Evolutionary conservation across 78 protist species (phyloP).

Genomic region (Dictyostelium purpureum): DNA sequence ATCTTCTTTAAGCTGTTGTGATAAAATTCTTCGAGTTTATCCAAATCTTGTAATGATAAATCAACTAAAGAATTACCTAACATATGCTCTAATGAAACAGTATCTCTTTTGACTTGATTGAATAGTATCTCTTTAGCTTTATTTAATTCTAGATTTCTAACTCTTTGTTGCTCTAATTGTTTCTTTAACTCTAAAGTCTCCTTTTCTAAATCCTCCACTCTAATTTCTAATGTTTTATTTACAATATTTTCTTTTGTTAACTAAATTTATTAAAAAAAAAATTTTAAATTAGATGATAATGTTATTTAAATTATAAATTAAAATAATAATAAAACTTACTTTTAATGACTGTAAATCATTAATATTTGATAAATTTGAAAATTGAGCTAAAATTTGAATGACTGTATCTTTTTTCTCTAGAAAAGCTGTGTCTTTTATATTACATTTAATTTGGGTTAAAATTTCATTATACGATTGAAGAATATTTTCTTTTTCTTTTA

Average conservation of each 20-base stretch:
- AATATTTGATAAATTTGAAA: neutral
- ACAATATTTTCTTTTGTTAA: conserved; percentile 2
- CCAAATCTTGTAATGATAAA: conserved; percentile 3
- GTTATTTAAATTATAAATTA: too few relatives aligned
- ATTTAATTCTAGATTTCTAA: neutral
- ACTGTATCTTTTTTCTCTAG: neutral
- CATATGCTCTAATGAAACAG: conserved; percentile 1
- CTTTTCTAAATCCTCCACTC: neutral
- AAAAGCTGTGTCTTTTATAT: neutral
- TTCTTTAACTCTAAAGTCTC: neutral
- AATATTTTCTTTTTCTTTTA: conserved; percentile 36
- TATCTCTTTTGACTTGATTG: neutral
- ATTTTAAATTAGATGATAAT: too few relatives aligned
- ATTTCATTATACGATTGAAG: neutral
- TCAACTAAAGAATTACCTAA: conserved; percentile 18
- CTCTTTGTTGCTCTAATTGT: neutral
- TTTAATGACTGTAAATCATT: too few relatives aligned
- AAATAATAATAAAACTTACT: too few relatives aligned
- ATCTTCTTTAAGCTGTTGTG: conserved; percentile 5
- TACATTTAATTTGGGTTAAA: neutral
- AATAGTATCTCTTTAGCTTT: neutral
- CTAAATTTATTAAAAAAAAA: neutral
- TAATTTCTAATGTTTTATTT: conserved; percentile 14
- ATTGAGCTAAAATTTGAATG: neutral
- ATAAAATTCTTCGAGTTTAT: conserved; percentile 23